Conservation (phyloP, 2,329 filamentous ascomycete species). For the Beauveria sp. region DNA sequence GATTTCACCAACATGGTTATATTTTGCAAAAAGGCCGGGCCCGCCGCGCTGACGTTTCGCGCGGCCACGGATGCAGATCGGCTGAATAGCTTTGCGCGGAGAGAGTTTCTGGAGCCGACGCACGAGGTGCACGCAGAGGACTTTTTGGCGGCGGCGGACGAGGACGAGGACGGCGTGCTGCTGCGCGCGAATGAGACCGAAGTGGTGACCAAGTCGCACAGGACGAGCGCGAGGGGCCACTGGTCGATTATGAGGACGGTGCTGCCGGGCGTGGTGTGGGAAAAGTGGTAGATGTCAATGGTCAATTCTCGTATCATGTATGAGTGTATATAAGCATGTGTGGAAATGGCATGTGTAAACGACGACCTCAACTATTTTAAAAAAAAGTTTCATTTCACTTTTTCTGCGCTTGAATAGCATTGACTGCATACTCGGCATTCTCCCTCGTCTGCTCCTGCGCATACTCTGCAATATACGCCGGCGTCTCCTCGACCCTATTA, state of each 20-base stretch:
- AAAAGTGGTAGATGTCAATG: slow-evolving; percentile 59
- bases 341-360: background rate
- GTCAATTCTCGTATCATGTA: background rate
- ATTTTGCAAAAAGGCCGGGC: slow-evolving; percentile 67
- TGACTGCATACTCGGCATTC: slow-evolving; percentile 14
- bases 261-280: slow-evolving; percentile 72
- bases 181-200: slow-evolving; percentile 57
- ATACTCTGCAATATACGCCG: slow-evolving; percentile 47
- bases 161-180: slow-evolving; percentile 29
- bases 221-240: slow-evolving; percentile 70
- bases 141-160: slow-evolving; percentile 33
- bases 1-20: slow-evolving; percentile 97
- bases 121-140: slow-evolving; percentile 56
- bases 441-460: background rate
- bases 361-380: background rate
- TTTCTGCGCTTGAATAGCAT: slow-evolving; percentile 26
- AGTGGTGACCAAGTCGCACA: slow-evolving; percentile 63
- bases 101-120: slow-evolving; percentile 62
- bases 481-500: slow-evolving; percentile 50
- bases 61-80: slow-evolving; percentile 56
- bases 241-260: slow-evolving; percentile 89
- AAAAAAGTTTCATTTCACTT: background rate
- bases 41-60: slow-evolving; percentile 54
- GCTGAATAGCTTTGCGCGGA: slow-evolving; percentile 62
- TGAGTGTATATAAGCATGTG: background rate